Percentiles rank a stretch among this genome's conserved stretches.
These are phyloP conservation scores for Fomitopsis betulina DNA, from an alignment of 1,284 basidiomycete species.

Conservation along the genomic window DNA sequence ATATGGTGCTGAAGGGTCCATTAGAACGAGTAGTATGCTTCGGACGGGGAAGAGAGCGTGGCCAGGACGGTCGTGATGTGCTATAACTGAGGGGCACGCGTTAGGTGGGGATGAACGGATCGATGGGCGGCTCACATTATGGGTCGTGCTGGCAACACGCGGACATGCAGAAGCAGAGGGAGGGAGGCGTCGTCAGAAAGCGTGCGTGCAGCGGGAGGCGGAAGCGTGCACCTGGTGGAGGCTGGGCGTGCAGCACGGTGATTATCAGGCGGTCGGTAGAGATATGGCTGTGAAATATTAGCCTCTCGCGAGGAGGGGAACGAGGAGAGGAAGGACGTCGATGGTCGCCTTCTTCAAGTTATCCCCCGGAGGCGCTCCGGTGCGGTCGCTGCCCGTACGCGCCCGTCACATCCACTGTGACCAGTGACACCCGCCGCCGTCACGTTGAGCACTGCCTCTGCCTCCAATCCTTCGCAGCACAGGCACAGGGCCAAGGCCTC, in stretches of 20 bases:
- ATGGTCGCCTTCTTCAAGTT: not conserved
- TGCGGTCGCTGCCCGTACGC: not conserved
- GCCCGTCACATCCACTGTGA: not conserved
- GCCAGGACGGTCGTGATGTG: conserved; percentile 2
- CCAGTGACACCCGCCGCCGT: not conserved
- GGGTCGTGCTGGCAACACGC: conserved; percentile 1
- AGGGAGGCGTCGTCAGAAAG: not conserved
- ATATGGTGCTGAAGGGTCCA: conserved; percentile 25
- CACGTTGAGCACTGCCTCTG: not conserved
- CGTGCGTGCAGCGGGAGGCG: not conserved
- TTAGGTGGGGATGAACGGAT: not conserved
- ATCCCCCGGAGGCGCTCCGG: not conserved
- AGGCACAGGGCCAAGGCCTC: not conserved
- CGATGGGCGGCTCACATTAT: not conserved
- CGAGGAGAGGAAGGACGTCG: not conserved
- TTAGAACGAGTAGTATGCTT: conserved; percentile 19
- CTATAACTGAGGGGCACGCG: not conserved
- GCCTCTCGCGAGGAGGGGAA: conserved; percentile 1
- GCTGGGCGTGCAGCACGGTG: not conserved
- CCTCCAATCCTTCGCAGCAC: not conserved
- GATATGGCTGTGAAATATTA: not conserved
- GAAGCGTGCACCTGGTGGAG: not conserved
- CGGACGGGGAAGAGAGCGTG: conserved; percentile 14
- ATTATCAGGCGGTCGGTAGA: conserved; percentile 3
- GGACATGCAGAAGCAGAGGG: not conserved